Conservation (phyloP, 2,329 filamentous ascomycete species). For the Cadophora malorum region DNA sequence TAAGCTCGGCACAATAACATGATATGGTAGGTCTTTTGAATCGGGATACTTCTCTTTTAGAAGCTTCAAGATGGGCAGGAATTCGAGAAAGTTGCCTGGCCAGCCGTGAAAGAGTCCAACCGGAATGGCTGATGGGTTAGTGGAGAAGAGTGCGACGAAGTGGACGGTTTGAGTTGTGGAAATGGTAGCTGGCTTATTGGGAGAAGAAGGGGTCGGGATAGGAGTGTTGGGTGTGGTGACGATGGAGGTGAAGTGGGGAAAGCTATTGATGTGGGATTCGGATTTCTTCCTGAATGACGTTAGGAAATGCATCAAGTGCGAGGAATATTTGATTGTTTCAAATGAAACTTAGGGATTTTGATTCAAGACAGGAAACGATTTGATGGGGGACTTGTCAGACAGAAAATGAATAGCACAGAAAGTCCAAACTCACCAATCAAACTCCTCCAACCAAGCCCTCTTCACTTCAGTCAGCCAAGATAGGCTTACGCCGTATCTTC, state of each 20-base stretch:
- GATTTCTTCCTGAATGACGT: slow-evolving; percentile 20
- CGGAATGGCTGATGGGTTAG: slow-evolving; percentile 30
- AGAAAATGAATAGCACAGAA: too few species aligned
- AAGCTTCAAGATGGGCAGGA: slow-evolving; percentile 36
- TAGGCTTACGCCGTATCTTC: slow-evolving; percentile 25
- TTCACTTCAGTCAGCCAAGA: slow-evolving; percentile 30
- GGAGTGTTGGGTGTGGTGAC: slow-evolving; percentile 15
- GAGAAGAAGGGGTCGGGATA: neutral
- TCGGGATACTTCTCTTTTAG: slow-evolving; percentile 39
- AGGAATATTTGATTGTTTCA: too few species aligned
- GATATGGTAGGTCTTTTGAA: slow-evolving; percentile 30
- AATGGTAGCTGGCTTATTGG: neutral
- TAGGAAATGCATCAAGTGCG: neutral
- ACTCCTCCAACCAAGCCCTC: slow-evolving; percentile 23
- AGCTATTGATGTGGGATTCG: slow-evolving; percentile 30
- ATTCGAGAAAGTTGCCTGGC: slow-evolving; percentile 37
- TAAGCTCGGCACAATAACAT: slow-evolving; percentile 36
- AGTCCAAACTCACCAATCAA: slow-evolving; percentile 39
- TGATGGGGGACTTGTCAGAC: too few species aligned
- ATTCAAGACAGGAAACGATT: neutral
- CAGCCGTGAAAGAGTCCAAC: slow-evolving; percentile 35
- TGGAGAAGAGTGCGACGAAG: slow-evolving; percentile 34
- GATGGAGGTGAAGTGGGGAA: slow-evolving; percentile 24
- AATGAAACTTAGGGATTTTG: neutral
- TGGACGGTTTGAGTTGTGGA: slow-evolving; percentile 26